These are phyloP conservation scores for Colletotrichum sp. DNA, from an alignment of 2,329 filamentous ascomycete species.

Conservation along the genomic window DNA sequence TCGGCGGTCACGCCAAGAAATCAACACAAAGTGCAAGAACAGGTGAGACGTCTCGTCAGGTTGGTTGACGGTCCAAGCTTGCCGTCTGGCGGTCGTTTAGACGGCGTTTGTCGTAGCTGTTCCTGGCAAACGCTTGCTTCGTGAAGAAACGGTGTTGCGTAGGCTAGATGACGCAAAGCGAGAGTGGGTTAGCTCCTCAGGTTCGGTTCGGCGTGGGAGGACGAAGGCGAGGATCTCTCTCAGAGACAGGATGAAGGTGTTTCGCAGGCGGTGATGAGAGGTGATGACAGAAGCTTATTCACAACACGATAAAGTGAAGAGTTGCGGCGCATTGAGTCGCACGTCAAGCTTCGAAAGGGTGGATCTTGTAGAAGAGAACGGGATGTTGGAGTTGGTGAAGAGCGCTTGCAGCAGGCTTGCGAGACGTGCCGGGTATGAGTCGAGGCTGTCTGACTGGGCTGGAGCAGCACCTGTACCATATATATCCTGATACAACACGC, in stretches of 20 bases:
- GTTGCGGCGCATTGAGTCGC: slow-evolving; percentile 18
- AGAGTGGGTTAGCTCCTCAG: slow-evolving; percentile 10
- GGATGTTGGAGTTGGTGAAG: slow-evolving; percentile 11
- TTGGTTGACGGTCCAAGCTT: background rate
- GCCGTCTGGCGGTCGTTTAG: background rate
- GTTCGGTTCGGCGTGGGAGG: background rate
- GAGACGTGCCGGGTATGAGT: slow-evolving; percentile 30
- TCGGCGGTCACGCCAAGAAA: slow-evolving; percentile 13
- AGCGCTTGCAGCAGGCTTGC: slow-evolving; percentile 27
- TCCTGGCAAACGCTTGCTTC: background rate
- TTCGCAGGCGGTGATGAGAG: background rate
- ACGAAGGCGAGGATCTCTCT: background rate
- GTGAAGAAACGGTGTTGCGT: background rate
- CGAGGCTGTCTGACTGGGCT: slow-evolving; percentile 11
- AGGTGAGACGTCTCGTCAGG: slow-evolving; percentile 18
- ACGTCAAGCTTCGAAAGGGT: slow-evolving; percentile 16
- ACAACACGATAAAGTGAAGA: background rate
- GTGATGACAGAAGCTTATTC: slow-evolving; percentile 19
- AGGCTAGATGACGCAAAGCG: slow-evolving; percentile 8
- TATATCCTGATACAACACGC: slow-evolving; percentile 28
- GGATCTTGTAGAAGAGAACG: background rate
- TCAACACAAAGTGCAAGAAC: background rate
- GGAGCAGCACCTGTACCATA: slow-evolving; percentile 24
- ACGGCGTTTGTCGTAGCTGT: background rate
- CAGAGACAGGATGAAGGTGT: background rate